These are phyloP conservation scores for Colletotrichum phormii DNA, from an alignment of 2,329 filamentous ascomycete genomes.

Conservation along the genomic window DNA sequence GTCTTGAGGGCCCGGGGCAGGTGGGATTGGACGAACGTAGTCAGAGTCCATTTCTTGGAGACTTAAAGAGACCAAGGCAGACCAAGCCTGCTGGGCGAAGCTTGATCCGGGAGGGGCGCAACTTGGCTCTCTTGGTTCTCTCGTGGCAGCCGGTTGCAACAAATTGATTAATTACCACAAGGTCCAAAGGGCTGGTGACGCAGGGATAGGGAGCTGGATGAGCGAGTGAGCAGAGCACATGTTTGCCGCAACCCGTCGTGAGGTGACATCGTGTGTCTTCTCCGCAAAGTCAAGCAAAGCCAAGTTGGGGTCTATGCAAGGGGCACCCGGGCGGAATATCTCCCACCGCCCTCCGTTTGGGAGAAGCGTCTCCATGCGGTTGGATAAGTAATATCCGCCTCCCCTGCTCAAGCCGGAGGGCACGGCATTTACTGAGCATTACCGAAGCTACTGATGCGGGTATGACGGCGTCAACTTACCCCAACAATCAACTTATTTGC, in stretches of 20 bases:
- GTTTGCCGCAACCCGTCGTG: conserved; percentile 1
- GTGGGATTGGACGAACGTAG: conserved; percentile 23
- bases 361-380: neutral
- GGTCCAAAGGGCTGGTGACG: neutral
- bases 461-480: conserved; percentile 5
- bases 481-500: conserved; percentile 22
- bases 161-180: conserved; percentile 1
- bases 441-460: conserved; percentile 7
- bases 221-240: conserved; percentile 6
- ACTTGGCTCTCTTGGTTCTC: neutral
- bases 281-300: conserved; percentile 15
- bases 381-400: neutral
- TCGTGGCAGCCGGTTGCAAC: neutral
- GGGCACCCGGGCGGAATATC: conserved; percentile 16
- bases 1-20: neutral
- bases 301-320: conserved; percentile 10
- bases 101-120: neutral
- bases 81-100: conserved; percentile 13
- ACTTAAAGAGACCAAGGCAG: neutral
- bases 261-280: conserved; percentile 16
- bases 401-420: conserved; percentile 10
- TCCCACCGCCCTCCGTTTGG: conserved; percentile 6
- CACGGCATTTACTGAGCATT: conserved; percentile 18
- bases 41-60: neutral
- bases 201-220: neutral